Evolutionary conservation across 176 grass and related monocot species (phyloP).

Genomic region (Ensete glaucum): DNA sequence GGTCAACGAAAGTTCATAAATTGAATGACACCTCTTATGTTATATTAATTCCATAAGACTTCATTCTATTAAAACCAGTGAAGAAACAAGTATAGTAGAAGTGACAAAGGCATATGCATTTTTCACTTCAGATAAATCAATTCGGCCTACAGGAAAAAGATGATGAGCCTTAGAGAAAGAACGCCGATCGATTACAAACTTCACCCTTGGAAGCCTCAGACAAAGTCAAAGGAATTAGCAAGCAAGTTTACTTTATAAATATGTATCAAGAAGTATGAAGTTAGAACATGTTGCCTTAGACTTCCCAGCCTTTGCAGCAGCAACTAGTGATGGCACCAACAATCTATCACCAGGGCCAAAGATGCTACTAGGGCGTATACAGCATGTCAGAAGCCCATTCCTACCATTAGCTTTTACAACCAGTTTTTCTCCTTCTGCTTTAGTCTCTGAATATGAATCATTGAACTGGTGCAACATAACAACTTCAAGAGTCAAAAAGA

Average conservation of each 20-base stretch:
- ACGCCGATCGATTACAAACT: not conserved
- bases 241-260: not conserved
- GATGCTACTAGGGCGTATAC: slow-evolving; percentile 95
- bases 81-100: not conserved
- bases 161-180: not conserved
- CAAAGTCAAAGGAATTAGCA: not conserved
- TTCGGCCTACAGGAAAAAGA: not conserved
- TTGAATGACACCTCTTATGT: not conserved
- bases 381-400: slow-evolving; percentile 86
- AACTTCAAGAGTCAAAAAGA: slow-evolving; percentile 33
- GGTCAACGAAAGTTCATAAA: not conserved
- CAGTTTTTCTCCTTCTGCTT: slow-evolving; percentile 87
- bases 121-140: not conserved
- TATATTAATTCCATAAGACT: not conserved
- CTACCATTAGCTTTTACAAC: slow-evolving; percentile 83
- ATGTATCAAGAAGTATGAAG: slow-evolving; percentile 3
- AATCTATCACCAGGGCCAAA: slow-evolving; percentile 98
- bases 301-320: slow-evolving; percentile 89
- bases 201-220: not conserved
- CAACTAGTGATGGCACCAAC: slow-evolving; percentile 75
- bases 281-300: slow-evolving; percentile 54
- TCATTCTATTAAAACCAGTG: not conserved
- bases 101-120: not conserved
- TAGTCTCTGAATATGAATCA: slow-evolving; percentile 98
- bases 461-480: slow-evolving; percentile 69